These are phyloP conservation scores for Populus deltoides DNA, from an alignment of 345 rosid species.

Conservation along the genomic window DNA sequence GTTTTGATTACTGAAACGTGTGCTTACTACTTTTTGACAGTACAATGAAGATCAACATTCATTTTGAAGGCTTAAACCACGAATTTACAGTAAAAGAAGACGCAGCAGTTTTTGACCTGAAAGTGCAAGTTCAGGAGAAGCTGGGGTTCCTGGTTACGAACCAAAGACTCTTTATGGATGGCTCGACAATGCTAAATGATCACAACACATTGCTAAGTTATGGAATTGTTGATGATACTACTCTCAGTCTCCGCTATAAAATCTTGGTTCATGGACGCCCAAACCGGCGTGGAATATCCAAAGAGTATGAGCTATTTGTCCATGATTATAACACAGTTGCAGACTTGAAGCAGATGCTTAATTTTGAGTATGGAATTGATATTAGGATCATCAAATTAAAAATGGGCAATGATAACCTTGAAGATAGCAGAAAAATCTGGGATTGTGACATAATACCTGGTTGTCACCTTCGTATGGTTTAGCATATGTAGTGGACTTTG, in stretches of 20 bases:
- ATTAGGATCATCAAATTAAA: neutral
- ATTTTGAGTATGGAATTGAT: neutral
- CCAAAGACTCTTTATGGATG: neutral
- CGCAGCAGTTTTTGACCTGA: neutral
- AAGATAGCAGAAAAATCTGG: neutral
- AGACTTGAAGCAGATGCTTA: neutral
- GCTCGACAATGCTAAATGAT: too few relatives aligned
- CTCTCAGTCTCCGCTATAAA: neutral
- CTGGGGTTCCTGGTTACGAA: neutral
- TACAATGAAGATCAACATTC: neutral
- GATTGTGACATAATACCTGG: neutral
- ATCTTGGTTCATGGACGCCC: neutral
- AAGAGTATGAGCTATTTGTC: neutral
- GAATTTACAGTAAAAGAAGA: neutral
- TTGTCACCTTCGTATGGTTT: neutral
- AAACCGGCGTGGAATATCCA: neutral
- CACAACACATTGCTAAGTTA: neutral
- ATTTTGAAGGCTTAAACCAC: neutral
- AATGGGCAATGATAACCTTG: neutral
- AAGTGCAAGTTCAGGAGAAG: neutral
- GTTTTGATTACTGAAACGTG: too few relatives aligned
- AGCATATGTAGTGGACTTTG: neutral
- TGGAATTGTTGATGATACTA: neutral
- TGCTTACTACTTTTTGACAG: neutral
- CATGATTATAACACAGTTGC: neutral